Base-by-base conservation (phyloP, 2,329 filamentous ascomycete genomes). In the Colletotrichum endophyticum region DNA sequence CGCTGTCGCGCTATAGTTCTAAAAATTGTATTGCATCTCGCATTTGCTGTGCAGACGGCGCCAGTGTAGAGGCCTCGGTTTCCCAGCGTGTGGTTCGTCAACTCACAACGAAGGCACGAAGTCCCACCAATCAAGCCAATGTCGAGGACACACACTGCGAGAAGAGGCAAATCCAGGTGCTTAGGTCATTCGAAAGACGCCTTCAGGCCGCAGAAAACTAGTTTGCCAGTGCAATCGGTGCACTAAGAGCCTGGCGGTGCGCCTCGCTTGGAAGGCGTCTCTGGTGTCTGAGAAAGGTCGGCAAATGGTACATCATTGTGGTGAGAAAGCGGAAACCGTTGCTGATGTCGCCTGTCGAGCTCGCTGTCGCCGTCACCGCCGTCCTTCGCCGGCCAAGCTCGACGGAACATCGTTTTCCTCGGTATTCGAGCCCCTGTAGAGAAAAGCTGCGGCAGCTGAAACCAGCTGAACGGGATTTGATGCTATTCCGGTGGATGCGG, bases 1-100 rank as follows among this genome's bases (percentile, higher is more conserved):
- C 36, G 16, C 56, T 13, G 66, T 44, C 53, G 71, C 61, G 62
- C 30, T 61, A 25, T 25, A 53, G 22, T 75, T 75, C 74, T 75
- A 77, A 66, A 71, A 75, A 71, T 77, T 71, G 66, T 27, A 70
- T 32, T 62, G 53, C 72, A 77, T 71, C 70, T 73, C 64, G 70
- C 70, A 69, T 69, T 59, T 57, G 56, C 16, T 62, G 27, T 64
- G 70, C 70, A 68, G 63, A 73, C 59, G 70, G 63, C 64, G 73
- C 56, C 63, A 67, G 39, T 34, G 32, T 44, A 44, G 39, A 76
- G 27, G 53, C 25, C 53, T 62, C 22, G 34, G 36, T 32, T 63
- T 69, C 57, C 22, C 57, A 61, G 44, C 12, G 36, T 68, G n/a
- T 68, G 57, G 56, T 73, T 76, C 57, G 73, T 27, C 73, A 73